Evolutionary conservation across 257 asterid species (phyloP).

Genomic region (Rhazya stricta): DNA sequence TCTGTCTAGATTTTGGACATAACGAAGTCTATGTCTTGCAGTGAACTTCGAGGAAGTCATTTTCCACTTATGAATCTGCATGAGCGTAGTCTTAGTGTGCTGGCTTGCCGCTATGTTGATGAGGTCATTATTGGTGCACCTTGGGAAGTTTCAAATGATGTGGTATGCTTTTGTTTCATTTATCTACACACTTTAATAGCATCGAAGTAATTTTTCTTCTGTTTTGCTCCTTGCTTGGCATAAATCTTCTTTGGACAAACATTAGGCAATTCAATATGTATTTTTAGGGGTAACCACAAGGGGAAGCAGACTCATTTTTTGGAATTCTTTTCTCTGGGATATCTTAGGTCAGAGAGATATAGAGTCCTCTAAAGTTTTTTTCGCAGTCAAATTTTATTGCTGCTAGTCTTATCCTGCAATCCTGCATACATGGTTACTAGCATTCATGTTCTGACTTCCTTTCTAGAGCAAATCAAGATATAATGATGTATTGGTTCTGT

Average conservation of each 20-base stretch:
- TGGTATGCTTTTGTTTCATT: conserved; percentile 44
- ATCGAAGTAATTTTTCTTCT: neutral
- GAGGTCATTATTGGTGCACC: conserved; percentile 97
- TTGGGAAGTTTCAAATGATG: conserved; percentile 71
- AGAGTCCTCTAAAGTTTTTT: neutral
- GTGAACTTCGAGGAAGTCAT: conserved; percentile 68
- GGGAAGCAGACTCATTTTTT: neutral
- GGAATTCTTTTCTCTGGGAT: neutral
- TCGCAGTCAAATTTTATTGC: neutral
- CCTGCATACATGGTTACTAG: neutral
- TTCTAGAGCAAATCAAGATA: neutral
- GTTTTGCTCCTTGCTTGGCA: neutral
- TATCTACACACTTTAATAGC: neutral
- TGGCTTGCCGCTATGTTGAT: conserved; percentile 90
- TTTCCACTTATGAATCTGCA: conserved; percentile 87
- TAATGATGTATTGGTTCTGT: neutral
- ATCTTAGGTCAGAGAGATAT: neutral
- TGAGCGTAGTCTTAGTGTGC: conserved; percentile 89
- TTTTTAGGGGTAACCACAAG: neutral
- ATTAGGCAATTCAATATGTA: neutral
- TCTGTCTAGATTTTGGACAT: conserved; percentile 3
- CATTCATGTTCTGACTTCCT: neutral
- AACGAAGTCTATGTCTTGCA: conserved; percentile 27
- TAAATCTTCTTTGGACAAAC: neutral
- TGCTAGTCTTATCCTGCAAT: neutral